Evolutionary conservation across 2,329 filamentous ascomycete species (phyloP), one percentile per base, ranked within the genome.

Genomic region (Exserohilum turcica): DNA sequence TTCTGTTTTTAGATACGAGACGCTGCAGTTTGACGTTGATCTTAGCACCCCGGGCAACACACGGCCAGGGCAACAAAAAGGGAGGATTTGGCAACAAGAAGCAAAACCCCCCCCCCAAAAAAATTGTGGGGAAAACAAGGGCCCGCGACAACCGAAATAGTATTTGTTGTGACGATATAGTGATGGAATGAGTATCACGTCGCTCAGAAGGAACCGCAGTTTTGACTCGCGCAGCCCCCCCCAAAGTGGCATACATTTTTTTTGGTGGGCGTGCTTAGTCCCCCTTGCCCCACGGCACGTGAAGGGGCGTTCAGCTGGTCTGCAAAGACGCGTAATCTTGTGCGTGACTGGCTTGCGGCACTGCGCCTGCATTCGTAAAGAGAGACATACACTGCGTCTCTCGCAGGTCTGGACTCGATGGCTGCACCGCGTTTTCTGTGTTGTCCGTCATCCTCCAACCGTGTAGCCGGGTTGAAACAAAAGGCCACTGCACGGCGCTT

Each of bases 1-100:
- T 44, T 19, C 42, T 44, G 31, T 44, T 44, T 44, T 44, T 44
- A 44, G 42, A 44, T 44, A 44, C 31, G 42, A 35, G 31, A 35
- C 31, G 19, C 31, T 28, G 19, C 42, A 44, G 42, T 44, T 44
- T 44, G 42, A 35, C 42, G 42, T 44, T 44, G 19, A 12, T 12
- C 19, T 15, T 42, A 42, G 39, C 21, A 24, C 21, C 27, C 39
- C 16, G 27, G 37, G 15, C 27, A 42, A 15, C 39, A 29, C 39
- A 24, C 21, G 21, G 21, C 21, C 21, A 24, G 21, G 7, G 21
- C 4, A 24, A 24, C 21, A 4, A 24, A 24, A 24, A 18, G 33
- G 19, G 31, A 8, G 18, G 35, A n/a, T n/a, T n/a, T 21, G 21
- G 42, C n/a, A n/a, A n/a, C n/a, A n/a, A 15, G 15, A 19, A 10